Base-by-base conservation (phyloP, 331 rosid genomes). In the Dryas integrifolia region DNA sequence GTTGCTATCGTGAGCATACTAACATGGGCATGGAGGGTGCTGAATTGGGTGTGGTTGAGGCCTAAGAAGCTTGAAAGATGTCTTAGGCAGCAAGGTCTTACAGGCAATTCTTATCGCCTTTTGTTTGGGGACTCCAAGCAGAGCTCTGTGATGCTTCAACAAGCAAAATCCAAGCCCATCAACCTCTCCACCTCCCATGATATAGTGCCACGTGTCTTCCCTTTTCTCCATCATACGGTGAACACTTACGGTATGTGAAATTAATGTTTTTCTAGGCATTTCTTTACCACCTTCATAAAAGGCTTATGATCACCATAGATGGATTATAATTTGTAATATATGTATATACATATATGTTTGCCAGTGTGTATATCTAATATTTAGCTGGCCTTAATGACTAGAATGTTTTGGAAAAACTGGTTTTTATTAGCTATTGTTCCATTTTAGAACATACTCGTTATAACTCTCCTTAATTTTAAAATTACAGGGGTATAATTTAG, bases 31-130 rank as follows among this genome's bases (percentile, higher is more conserved):
- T 80, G 77, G 80, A 80, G 41, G 10, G 52, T 58, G 9, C 49
- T 80, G 74, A 65, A 75, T 6, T 75, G 84, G 80, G 45, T 80
- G 16, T 80, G 82, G 82, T n/a, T 78, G 11, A 72, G 59, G 57
- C 82, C 82, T 0, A 78, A 58, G 52, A 78, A 45, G 63, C 35
- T 78, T 5, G 82, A 78, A 40, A 67, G 55, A 18, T 16, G 38
- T n/a, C 30, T 79, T 7, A 72, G 75, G 52, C 15, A 65, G 43
- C 74, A 67, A 58, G 79, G 79, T 24, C 43, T 75, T 16, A 3
- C 30, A 10, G 80, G 75, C 62, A 76, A 65, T 41, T 26, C 80
- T 4, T 80, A 80, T 44, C 47, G 59, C 5, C 4, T 79, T 30
- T 14, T 65, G 8, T 21, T 16, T 15, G 78, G 78, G 10, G 78